Evolutionary conservation across 495 filamentous ascomycete species (phyloP).

Genomic region (Thozetella sp.): DNA sequence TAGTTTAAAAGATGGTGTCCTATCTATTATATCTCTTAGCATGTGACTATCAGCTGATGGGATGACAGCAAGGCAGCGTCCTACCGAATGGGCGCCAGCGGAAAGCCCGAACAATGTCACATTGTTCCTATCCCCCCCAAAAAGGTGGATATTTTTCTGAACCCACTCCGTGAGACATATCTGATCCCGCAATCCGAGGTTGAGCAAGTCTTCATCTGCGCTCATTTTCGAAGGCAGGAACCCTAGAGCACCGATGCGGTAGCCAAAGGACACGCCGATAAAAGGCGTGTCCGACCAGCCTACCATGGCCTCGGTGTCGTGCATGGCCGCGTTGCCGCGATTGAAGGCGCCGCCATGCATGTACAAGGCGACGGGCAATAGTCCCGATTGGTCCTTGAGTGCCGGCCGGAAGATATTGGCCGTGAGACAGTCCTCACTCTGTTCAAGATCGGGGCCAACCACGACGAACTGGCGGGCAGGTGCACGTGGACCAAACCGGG

Average conservation of each 20-base stretch:
- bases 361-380: constrained; percentile 56
- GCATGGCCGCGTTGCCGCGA: constrained; percentile 26
- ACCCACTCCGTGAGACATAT: constrained; percentile 61
- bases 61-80: not conserved
- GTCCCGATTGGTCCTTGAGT: constrained; percentile 22
- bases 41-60: not conserved
- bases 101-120: constrained; percentile 62
- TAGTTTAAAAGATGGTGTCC: constrained; percentile 58
- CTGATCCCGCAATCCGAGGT: constrained; percentile 68
- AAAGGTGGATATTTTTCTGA: constrained; percentile 48
- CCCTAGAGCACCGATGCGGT: constrained; percentile 62
- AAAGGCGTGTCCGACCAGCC: constrained; percentile 50
- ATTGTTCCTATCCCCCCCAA: constrained; percentile 58
- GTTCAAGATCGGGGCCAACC: constrained; percentile 2
- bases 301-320: constrained; percentile 42
- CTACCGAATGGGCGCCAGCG: constrained; percentile 62
- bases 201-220: constrained; percentile 53
- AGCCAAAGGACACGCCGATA: constrained; percentile 61
- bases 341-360: constrained; percentile 51
- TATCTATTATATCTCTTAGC: constrained; percentile 37
- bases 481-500: constrained; percentile 36
- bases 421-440: constrained; percentile 45
- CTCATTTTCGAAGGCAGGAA: constrained; percentile 55
- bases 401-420: constrained; percentile 37
- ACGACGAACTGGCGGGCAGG: constrained; percentile 20